Percentiles rank a stretch among this genome's conserved stretches.
Conservation (phyloP, 2,329 filamentous ascomycete genomes). For the Exutisphaerella laricina region DNA sequence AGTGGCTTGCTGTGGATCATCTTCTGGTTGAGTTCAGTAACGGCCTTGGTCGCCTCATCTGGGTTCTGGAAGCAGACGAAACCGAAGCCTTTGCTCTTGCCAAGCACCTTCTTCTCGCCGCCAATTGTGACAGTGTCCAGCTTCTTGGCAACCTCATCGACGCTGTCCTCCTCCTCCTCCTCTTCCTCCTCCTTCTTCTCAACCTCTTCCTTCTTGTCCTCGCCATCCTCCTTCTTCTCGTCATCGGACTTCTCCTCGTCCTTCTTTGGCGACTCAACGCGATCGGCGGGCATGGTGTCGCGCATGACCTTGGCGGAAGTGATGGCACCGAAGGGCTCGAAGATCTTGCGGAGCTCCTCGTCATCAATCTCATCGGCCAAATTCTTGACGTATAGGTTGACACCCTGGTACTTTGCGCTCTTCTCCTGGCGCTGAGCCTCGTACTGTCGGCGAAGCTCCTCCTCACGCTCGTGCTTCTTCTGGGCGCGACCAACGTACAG, state of each 20-base stretch:
- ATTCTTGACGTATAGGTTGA: constrained; percentile 99
- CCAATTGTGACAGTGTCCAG: constrained; percentile 51
- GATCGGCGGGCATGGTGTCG: constrained; percentile 58
- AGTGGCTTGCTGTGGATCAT: constrained; percentile 97
- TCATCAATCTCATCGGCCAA: constrained; percentile 95
- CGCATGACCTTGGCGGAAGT: constrained; percentile 99
- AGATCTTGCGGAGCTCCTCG: constrained; percentile 93
- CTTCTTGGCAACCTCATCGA: constrained; percentile 45
- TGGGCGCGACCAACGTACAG: constrained; percentile 97
- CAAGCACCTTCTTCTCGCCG: constrained; percentile 61
- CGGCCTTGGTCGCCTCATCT: constrained; percentile 97
- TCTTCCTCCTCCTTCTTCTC: constrained; percentile 49
- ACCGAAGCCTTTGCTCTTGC: constrained; percentile 99
- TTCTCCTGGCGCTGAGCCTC: constrained; percentile 97
- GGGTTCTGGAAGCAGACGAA: constrained; percentile 99
- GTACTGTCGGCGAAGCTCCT: constrained; percentile 98
- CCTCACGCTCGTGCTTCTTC: constrained; percentile 99
- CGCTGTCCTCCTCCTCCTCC: constrained; percentile 52
- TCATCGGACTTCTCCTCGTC: constrained; percentile 40
- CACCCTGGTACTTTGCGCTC: constrained; percentile 97
- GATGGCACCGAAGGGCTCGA: constrained; percentile 85
- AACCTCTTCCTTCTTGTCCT: constrained; percentile 49
- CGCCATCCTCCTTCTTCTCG: constrained; percentile 37
- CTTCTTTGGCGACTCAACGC: constrained; percentile 34
- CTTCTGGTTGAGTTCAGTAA: constrained; percentile 99